A percentile compares a stretch with the other conserved stretches of the same genome.
Conservation (phyloP, 768 basidiomycete species). For the Rhodotorula kratochvilovae region DNA sequence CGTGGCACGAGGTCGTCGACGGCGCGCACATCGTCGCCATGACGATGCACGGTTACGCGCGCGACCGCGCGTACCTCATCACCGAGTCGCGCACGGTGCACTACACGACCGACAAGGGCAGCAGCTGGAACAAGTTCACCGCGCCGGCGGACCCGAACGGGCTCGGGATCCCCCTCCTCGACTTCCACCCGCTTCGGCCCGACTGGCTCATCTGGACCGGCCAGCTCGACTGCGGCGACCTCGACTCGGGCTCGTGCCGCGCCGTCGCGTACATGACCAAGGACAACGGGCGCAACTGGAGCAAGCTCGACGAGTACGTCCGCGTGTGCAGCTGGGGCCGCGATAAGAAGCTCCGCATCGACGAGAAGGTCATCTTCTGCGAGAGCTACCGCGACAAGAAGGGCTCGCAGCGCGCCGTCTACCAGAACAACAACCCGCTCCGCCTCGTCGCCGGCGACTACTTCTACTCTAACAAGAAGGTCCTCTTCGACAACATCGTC, state of each 20-base stretch:
- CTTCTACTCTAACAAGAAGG: slow-evolving; percentile 67
- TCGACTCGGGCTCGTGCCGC: slow-evolving; percentile 58
- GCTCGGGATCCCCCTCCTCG: slow-evolving; percentile 68
- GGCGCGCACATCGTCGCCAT: slow-evolving; percentile 68
- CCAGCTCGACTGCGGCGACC: slow-evolving; percentile 58
- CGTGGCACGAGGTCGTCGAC: slow-evolving; percentile 67
- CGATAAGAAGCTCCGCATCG: slow-evolving; percentile 70
- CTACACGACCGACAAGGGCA: slow-evolving; percentile 79
- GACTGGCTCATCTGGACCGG: slow-evolving; percentile 90
- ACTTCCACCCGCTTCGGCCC: slow-evolving; percentile 73
- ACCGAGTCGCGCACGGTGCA: slow-evolving; percentile 62
- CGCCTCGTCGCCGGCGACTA: slow-evolving; percentile 71
- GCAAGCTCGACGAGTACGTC: slow-evolving; percentile 74
- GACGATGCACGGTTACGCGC: slow-evolving; percentile 73
- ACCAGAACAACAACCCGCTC: slow-evolving; percentile 60
- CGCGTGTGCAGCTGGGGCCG: slow-evolving; percentile 86
- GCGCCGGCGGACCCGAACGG: slow-evolving; percentile 72
- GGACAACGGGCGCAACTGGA: slow-evolving; percentile 75
- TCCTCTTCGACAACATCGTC: slow-evolving; percentile 78
- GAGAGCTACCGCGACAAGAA: slow-evolving; percentile 78
- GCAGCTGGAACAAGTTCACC: slow-evolving; percentile 58
- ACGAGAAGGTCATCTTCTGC: slow-evolving; percentile 84
- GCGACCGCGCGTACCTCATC: slow-evolving; percentile 85
- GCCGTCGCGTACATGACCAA: slow-evolving; percentile 68
- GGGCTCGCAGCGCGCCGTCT: slow-evolving; percentile 63